A percentile compares a stretch with the other conserved stretches of the same genome.
Conservation (phyloP, 164 flowering plant genomes). For the Sedum album region DNA sequence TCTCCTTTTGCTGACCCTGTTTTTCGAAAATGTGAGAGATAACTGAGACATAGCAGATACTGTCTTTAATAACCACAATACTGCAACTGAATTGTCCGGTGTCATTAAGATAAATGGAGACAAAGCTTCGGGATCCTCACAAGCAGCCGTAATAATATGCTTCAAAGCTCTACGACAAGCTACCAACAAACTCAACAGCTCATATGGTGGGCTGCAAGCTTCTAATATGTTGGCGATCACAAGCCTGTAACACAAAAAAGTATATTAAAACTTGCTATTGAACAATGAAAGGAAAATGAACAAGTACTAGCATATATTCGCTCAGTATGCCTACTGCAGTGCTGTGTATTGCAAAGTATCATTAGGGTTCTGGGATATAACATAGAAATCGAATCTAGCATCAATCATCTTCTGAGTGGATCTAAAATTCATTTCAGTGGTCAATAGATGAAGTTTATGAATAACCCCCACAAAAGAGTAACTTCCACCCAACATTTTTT, state of each 20-base stretch:
- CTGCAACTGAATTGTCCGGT: slow-evolving; percentile 26
- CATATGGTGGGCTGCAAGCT: slow-evolving; percentile 13
- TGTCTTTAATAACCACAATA: slow-evolving; percentile 67
- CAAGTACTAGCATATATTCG: not conserved
- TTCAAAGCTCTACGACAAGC: slow-evolving; percentile 69
- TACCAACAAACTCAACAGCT: slow-evolving; percentile 34
- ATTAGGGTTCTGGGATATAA: too few species aligned
- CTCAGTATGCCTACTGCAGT: too few species aligned
- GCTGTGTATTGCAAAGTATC: too few species aligned
- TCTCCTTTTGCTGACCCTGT: slow-evolving; percentile 21
- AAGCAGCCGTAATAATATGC: slow-evolving; percentile 33
- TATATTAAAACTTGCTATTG: not conserved
- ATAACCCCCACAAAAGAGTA: too few species aligned
- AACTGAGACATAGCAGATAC: slow-evolving; percentile 28
- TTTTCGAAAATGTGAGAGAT: slow-evolving; percentile 25
- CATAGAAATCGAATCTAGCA: too few species aligned
- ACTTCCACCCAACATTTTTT: not conserved
- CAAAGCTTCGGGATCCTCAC: slow-evolving; percentile 29
- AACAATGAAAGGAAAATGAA: not conserved
- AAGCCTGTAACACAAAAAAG: slow-evolving; percentile 40
- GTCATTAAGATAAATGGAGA: slow-evolving; percentile 20
- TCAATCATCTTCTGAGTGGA: too few species aligned
- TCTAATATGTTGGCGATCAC: slow-evolving; percentile 34
- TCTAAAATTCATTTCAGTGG: too few species aligned
- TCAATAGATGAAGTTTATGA: too few species aligned